Conservation (phyloP, 2,329 filamentous ascomycete genomes). For the Tolypocladium ovalisporum region DNA sequence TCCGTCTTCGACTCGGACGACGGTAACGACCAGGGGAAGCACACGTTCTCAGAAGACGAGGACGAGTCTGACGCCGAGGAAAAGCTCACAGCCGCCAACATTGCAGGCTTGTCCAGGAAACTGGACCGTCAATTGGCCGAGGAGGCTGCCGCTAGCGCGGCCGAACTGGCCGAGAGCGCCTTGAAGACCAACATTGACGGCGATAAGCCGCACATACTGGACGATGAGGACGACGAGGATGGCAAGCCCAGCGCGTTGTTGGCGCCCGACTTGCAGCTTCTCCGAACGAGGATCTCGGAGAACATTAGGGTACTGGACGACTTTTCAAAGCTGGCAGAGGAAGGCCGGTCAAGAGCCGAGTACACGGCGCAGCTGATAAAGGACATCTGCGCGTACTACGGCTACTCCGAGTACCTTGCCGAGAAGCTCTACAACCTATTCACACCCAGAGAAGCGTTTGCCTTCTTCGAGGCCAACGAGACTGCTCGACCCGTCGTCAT, state of each 20-base stretch:
- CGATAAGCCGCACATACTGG: slow-evolving; percentile 58
- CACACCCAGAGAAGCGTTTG: slow-evolving; percentile 84
- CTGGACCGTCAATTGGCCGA: slow-evolving; percentile 67
- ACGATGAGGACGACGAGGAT: slow-evolving; percentile 48
- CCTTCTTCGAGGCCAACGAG: slow-evolving; percentile 99
- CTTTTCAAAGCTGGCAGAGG: slow-evolving; percentile 70
- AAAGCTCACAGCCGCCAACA: slow-evolving; percentile 88
- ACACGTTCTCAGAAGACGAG: slow-evolving; percentile 93
- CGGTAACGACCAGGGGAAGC: slow-evolving; percentile 34
- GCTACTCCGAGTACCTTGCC: slow-evolving; percentile 88
- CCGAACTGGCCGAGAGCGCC: slow-evolving; percentile 74
- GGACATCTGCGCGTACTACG: slow-evolving; percentile 94
- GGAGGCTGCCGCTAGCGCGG: slow-evolving; percentile 73
- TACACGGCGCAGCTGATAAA: slow-evolving; percentile 80
- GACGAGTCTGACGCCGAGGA: slow-evolving; percentile 83
- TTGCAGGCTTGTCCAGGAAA: slow-evolving; percentile 79
- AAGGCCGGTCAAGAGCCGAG: slow-evolving; percentile 72
- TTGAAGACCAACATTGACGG: slow-evolving; percentile 89
- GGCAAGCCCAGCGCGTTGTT: slow-evolving; percentile 53
- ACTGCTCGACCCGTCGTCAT: slow-evolving; percentile 88
- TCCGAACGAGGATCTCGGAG: slow-evolving; percentile 83
- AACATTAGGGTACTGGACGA: slow-evolving; percentile 86
- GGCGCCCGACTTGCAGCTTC: slow-evolving; percentile 79
- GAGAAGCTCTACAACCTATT: slow-evolving; percentile 94
- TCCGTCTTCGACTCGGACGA: slow-evolving; percentile 64